Conservation (phyloP, 2,329 filamentous ascomycete genomes). For the Podosphaera xanthii region DNA sequence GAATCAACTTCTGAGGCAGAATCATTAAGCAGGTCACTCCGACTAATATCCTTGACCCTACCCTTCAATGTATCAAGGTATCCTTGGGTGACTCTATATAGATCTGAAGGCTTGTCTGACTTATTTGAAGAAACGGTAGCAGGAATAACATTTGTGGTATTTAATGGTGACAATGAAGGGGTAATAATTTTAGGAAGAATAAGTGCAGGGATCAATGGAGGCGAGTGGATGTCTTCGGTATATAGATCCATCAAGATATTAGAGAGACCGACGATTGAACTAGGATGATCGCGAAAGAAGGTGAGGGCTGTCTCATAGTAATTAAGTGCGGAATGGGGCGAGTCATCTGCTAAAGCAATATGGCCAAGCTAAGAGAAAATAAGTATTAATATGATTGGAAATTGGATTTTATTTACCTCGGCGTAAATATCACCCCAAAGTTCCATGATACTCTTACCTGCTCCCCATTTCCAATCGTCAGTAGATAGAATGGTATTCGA, state of each 20-base stretch:
- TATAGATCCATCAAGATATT: conserved; percentile 76
- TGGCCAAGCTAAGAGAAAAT: conserved; percentile 12
- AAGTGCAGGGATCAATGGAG: conserved; percentile 21
- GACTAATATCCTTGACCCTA: background rate
- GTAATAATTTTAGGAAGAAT: conserved; percentile 10
- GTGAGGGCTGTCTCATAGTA: conserved; percentile 67
- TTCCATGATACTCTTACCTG: conserved; percentile 60
- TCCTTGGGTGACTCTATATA: background rate
- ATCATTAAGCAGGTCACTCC: conserved; percentile 6
- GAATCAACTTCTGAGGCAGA: conserved; percentile 5
- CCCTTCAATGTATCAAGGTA: background rate
- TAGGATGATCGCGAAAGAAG: conserved; percentile 56
- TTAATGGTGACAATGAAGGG: conserved; percentile 11
- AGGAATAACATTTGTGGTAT: conserved; percentile 1
- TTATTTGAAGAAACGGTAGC: conserved; percentile 6
- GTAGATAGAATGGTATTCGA: conserved; percentile 38
- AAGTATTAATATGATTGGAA: conserved; percentile 12
- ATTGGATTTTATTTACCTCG: conserved; percentile 34
- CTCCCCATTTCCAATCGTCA: conserved; percentile 49
- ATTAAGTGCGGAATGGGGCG: conserved; percentile 44
- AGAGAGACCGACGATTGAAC: conserved; percentile 60
- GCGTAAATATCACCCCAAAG: conserved; percentile 65
- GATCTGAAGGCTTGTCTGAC: background rate
- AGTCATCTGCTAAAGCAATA: conserved; percentile 11
- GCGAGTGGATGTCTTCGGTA: conserved; percentile 39